Percentiles rank a stretch among this genome's conserved stretches.
These are phyloP conservation scores for Saccharomyces cerevisiae DNA, from an alignment of 805 yeast species.

Conservation along the genomic window DNA sequence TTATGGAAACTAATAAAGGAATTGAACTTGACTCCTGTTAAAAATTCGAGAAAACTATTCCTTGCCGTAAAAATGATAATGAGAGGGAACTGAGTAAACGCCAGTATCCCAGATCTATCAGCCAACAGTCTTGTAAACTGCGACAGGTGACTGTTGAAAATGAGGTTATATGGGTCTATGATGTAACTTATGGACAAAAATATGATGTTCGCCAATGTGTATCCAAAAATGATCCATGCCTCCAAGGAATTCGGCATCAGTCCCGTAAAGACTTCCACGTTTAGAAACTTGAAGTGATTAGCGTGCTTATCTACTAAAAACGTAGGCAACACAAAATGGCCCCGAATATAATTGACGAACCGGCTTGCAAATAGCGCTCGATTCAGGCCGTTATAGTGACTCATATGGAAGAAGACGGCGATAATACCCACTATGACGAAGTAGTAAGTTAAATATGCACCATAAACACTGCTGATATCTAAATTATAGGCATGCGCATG, in stretches of 20 bases:
- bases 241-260: slow-evolving; percentile 20
- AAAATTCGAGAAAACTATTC: slow-evolving; percentile 53
- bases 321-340: slow-evolving; percentile 12
- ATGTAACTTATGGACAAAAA: slow-evolving; percentile 9
- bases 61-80: slow-evolving; percentile 61
- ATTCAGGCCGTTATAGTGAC: slow-evolving; percentile 9
- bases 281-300: slow-evolving; percentile 6
- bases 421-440: slow-evolving; percentile 7
- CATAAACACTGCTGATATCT: slow-evolving; percentile 14
- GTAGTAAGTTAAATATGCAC: slow-evolving; percentile 8
- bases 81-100: slow-evolving; percentile 43
- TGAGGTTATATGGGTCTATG: slow-evolving; percentile 12
- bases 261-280: slow-evolving; percentile 8
- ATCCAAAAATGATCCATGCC: slow-evolving; percentile 11
- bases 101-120: slow-evolving; percentile 42
- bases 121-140: slow-evolving; percentile 30
- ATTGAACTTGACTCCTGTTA: slow-evolving; percentile 57
- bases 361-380: slow-evolving; percentile 5
- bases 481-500: slow-evolving; percentile 13
- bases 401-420: slow-evolving; percentile 5
- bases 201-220: slow-evolving; percentile 10
- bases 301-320: slow-evolving; percentile 14
- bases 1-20: slow-evolving; percentile 62
- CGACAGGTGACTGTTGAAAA: slow-evolving; percentile 7
- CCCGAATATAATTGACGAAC: slow-evolving; percentile 11